A percentile compares a stretch with the other conserved stretches of the same genome.
phyloP scores from a whole-genome alignment of 495 filamentous ascomycete genomes.

The Penicillium nucicola region DNA sequence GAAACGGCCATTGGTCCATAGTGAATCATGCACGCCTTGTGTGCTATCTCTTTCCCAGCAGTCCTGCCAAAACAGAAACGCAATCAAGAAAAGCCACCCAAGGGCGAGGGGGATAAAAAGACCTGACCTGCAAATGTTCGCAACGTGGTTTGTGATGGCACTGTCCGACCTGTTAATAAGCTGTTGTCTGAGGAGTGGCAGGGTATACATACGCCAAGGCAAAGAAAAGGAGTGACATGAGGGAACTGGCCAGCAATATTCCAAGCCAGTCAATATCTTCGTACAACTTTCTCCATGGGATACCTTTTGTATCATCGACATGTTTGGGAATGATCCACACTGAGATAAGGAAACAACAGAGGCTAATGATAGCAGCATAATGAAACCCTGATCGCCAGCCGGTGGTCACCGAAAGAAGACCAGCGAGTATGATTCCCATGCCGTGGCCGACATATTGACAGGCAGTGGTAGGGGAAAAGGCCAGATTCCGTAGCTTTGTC shows the following conservation, averaged over 20 bases:
- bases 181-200: neutral
- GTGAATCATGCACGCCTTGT: constrained; percentile 45
- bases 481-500: constrained; percentile 41
- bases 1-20: constrained; percentile 50
- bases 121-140: constrained; percentile 25
- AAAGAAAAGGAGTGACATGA: constrained; percentile 40
- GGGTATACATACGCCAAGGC: constrained; percentile 36
- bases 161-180: constrained; percentile 8
- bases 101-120: constrained; percentile 35
- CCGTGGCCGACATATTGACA: constrained; percentile 47
- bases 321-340: constrained; percentile 32
- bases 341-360: constrained; percentile 28
- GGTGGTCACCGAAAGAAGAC: constrained; percentile 42
- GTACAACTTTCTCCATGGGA: constrained; percentile 19
- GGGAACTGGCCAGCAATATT: constrained; percentile 27
- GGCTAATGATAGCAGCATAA: constrained; percentile 35
- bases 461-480: constrained; percentile 42
- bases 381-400: constrained; percentile 49
- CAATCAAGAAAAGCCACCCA: constrained; percentile 38
- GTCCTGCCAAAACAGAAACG: constrained; percentile 45
- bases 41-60: constrained; percentile 40
- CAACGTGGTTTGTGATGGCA: constrained; percentile 29
- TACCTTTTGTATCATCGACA: constrained; percentile 1
- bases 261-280: constrained; percentile 50
- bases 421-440: constrained; percentile 43